These are phyloP conservation scores for Aspergillus indologenus DNA, from an alignment of 495 filamentous ascomycete species.

Conservation along the genomic window DNA sequence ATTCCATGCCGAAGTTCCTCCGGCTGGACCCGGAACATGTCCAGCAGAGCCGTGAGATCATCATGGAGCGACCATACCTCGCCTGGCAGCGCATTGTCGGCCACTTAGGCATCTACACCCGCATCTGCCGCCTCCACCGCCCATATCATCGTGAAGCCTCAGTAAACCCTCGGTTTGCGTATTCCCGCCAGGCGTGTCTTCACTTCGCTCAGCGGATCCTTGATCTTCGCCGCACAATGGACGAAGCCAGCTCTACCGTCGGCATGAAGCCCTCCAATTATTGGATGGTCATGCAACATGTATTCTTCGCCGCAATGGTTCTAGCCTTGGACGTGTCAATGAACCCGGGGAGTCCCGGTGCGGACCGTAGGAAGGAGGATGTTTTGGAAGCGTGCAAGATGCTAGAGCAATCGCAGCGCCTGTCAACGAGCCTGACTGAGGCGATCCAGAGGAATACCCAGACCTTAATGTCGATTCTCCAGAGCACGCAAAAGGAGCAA, in stretches of 20 bases:
- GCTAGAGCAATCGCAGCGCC: conserved; percentile 23
- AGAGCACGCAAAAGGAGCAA: conserved; percentile 13
- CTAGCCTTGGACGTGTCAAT: conserved; percentile 31
- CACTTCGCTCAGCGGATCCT: conserved; percentile 28
- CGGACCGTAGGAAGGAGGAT: conserved; percentile 21
- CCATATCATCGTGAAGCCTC: conserved; percentile 27
- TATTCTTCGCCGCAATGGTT: conserved; percentile 29
- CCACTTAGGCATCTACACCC: conserved; percentile 26
- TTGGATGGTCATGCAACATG: conserved; percentile 28
- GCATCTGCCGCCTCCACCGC: conserved; percentile 31
- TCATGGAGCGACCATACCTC: conserved; percentile 25
- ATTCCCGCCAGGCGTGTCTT: conserved; percentile 27
- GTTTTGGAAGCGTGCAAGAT: conserved; percentile 25
- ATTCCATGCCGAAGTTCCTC: conserved; percentile 23
- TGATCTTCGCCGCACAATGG: conserved; percentile 27
- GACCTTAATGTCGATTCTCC: conserved; percentile 25
- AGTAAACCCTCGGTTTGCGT: conserved; percentile 27
- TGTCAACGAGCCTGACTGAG: conserved; percentile 22
- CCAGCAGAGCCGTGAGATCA: conserved; percentile 19
- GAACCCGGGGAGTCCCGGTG: conserved; percentile 23
- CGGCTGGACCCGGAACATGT: conserved; percentile 22
- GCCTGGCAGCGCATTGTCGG: conserved; percentile 21
- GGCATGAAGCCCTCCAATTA: conserved; percentile 19
- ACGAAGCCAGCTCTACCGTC: conserved; percentile 17
- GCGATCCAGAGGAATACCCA: conserved; percentile 28